Base-by-base conservation (phyloP, 2,329 filamentous ascomycete genomes). In the Fusarium secorum region DNA sequence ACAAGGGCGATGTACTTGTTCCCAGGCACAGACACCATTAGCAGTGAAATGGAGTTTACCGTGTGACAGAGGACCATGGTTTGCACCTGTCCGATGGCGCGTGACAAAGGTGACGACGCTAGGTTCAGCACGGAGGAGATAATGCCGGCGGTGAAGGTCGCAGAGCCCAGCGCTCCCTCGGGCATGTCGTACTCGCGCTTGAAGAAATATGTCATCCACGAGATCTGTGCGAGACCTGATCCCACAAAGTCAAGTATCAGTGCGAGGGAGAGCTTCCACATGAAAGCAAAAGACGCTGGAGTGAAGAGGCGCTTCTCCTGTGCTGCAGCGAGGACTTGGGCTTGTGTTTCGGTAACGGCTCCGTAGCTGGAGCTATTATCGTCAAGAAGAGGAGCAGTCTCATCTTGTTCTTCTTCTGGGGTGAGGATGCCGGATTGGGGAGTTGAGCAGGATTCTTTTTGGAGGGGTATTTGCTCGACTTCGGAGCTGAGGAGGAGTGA, bases 151-250 rank as follows among this genome's bases (percentile, higher is more conserved):
- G 67, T 66, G 32, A 74, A 74, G 0, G 72, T 74, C 5, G 72
- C 72, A 2, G 70, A 71, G 0, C 72, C 72, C 0, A 74, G 11
- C 0, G 72, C 72, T 1, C 72, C 72, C 11, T 71, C 72, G 4
- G 72, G 55, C 46, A 74, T 73, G 18, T 74, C 48, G 42, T 74
- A 74, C 41, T 74, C 72, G 22, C 70, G 49, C 14, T 69, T 74
- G 54, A 74, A 73, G 42, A 74, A 74, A 10, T 74, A 74, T 4
- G 62, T 74, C 72, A 74, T 74, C 72, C 72, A 74, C 1, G 72
- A 74, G n/a, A 74, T 73, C 22, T 73, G 70, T 4, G 72, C 72
- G 1, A 74, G 61, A 4, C 72, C 72, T 0, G 72, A 74, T 2
- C 70, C 72, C 28, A 74, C 57, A 64, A 74, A 74, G 56, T 74